Evolutionary conservation across 2,329 filamentous ascomycete species (phyloP), one percentile per base, ranked within the genome.

Genomic region (Ambrosiella beaveri): DNA sequence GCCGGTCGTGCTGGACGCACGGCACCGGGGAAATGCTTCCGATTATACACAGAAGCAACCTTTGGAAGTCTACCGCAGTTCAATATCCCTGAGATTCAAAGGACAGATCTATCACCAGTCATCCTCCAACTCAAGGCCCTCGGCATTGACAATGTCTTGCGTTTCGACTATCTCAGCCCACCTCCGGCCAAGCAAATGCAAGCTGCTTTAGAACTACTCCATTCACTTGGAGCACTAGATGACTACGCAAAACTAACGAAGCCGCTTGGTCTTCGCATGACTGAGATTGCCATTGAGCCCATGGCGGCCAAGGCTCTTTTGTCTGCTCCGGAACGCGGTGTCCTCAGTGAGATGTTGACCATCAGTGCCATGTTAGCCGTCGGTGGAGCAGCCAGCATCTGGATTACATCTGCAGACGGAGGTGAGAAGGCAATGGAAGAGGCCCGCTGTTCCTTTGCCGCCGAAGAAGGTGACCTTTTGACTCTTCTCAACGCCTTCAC

Each of bases 331-430:
- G 75, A 77, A 0, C 94, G 95, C 69, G 77, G 76, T 41, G 96
- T 90, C 64, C 71, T 95, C 11, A 84, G 81, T 66, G 91, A 96
- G 69, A 85, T 97, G 56, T 76, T 97, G 35, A 88, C 84, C 1
- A 95, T 97, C 63, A 88, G 91, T 5, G 90, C 93, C 13, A 97
- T 98, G 91, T 86, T 88, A 39, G 93, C 84, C 62, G 73, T 95
- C 0, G 86, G 90, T 61, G 86, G 88, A 3, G 15, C 52, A 5
- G 56, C 12, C 2, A 57, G 50, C 2, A 77, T 95, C 0, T 97
- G 88, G 84, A 81, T 95, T 62, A 54, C 52, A 27, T 78, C 85
- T 38, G 83, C 88, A 63, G 84, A 90, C 27, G 85, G 81, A 41
- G 84, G 87, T 63, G 86, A 85, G 65, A 89, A 85, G 65, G 74